Conservation (phyloP, 164 flowering plant species). For the Magnolia sinica region DNA sequence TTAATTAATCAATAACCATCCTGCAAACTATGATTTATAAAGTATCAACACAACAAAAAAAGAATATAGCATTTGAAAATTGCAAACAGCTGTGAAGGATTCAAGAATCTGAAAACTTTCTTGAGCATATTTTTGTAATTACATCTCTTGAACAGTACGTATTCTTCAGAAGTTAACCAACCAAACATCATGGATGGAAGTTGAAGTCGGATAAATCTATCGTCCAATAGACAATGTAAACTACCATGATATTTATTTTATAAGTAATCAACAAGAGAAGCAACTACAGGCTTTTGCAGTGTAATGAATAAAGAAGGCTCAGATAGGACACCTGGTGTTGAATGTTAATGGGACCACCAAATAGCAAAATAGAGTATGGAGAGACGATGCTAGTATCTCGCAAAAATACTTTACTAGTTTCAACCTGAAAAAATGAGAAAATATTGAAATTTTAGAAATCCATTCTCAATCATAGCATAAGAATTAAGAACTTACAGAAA, state of each 20-base stretch:
- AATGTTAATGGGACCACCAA: conserved; percentile 78
- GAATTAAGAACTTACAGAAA: no score
- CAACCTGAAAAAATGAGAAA: conserved; percentile 51
- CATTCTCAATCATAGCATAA: neutral
- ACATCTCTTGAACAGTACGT: no score
- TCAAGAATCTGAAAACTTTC: no score
- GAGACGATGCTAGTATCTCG: conserved; percentile 86
- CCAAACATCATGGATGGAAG: no score
- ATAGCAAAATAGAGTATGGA: conserved; percentile 78
- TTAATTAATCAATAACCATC: no score
- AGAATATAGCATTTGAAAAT: neutral
- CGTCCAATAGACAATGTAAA: no score
- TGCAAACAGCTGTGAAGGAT: neutral
- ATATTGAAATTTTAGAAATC: neutral
- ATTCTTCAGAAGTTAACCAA: no score
- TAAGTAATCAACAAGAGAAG: neutral
- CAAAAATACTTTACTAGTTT: conserved; percentile 75
- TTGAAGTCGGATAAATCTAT: no score
- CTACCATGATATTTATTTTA: no score
- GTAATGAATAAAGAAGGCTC: neutral
- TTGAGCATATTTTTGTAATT: no score
- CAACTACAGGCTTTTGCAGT: neutral
- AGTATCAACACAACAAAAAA: neutral
- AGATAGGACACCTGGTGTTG: conserved; percentile 71
- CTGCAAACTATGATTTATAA: neutral